These are phyloP conservation scores for Sporisorium graminicola DNA, from an alignment of 1,284 basidiomycete species.

Conservation along the genomic window DNA sequence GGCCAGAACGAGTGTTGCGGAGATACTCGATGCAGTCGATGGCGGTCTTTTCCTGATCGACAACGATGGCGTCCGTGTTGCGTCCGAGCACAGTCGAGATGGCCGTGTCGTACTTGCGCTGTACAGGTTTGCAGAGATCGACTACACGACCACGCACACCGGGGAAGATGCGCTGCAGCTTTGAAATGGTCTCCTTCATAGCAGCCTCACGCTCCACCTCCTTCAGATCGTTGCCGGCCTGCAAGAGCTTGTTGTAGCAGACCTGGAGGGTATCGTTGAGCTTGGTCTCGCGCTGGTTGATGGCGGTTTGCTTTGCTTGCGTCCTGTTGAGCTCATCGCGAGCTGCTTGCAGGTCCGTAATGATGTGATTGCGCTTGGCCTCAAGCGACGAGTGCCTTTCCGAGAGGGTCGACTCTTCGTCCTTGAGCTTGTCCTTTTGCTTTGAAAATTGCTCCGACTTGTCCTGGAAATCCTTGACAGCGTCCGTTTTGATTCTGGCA, in stretches of 20 bases:
- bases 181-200: slow-evolving; percentile 86
- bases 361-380: slow-evolving; percentile 29
- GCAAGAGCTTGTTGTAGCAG: slow-evolving; percentile 83
- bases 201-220: slow-evolving; percentile 86
- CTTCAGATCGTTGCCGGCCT: slow-evolving; percentile 61
- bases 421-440: slow-evolving; percentile 76
- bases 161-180: slow-evolving; percentile 76
- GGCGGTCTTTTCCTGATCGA: slow-evolving; percentile 94
- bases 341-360: slow-evolving; percentile 63
- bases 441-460: slow-evolving; percentile 78
- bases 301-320: slow-evolving; percentile 79
- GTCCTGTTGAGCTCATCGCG: slow-evolving; percentile 81
- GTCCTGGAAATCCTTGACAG: slow-evolving; percentile 74
- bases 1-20: slow-evolving; percentile 91
- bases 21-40: slow-evolving; percentile 98
- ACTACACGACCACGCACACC: slow-evolving; percentile 80
- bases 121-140: slow-evolving; percentile 92
- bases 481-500: slow-evolving; percentile 79
- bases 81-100: slow-evolving; percentile 95
- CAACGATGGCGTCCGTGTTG: slow-evolving; percentile 94
- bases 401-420: slow-evolving; percentile 75
- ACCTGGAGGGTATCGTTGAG: slow-evolving; percentile 89
- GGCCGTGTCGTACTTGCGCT: slow-evolving; percentile 90
- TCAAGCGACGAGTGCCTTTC: slow-evolving; percentile 75
- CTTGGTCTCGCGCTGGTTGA: slow-evolving; percentile 69